A percentile compares a stretch with the other conserved stretches of the same genome.
phyloP scores from a whole-genome alignment of 2,329 filamentous ascomycete genomes.

The Nemania sp. region DNA sequence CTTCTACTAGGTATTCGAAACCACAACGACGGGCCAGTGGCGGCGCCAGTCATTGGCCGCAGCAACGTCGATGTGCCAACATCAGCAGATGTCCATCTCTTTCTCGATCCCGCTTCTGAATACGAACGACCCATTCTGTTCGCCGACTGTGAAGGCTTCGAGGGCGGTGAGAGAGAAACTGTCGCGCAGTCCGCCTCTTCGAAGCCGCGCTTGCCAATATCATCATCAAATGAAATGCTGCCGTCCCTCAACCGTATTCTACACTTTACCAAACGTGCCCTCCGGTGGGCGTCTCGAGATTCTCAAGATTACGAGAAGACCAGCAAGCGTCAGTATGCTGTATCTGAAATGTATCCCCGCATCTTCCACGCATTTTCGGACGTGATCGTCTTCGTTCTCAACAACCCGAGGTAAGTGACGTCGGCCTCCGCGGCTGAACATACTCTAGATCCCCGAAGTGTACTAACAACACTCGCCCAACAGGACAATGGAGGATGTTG shows the following conservation, averaged over 20 bases:
- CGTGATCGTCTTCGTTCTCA: constrained; percentile 1
- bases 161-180: constrained; percentile 1
- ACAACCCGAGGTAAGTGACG: constrained; percentile 2
- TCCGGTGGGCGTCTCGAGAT: background rate
- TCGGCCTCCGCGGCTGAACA: background rate
- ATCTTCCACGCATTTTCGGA: constrained; percentile 7
- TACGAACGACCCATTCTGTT: background rate
- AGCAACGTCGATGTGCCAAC: background rate
- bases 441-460: background rate
- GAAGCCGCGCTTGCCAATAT: background rate
- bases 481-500: constrained; percentile 5
- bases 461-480: background rate
- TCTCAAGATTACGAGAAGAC: background rate
- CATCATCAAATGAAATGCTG: background rate
- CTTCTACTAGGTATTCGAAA: background rate
- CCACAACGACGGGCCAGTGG: background rate
- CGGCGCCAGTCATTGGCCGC: constrained; percentile 1
- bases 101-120: background rate
- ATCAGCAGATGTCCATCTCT: constrained; percentile 7
- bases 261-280: background rate
- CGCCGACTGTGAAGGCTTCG: constrained; percentile 6
- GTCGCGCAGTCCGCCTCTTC: background rate
- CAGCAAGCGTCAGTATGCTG: background rate
- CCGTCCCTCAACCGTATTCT: background rate
- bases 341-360: constrained; percentile 7